Evolutionary conservation across 2,329 filamentous ascomycete genomes (phyloP), one percentile per base, ranked within the genome.

Genomic region (Trichoderma lentiforme): DNA sequence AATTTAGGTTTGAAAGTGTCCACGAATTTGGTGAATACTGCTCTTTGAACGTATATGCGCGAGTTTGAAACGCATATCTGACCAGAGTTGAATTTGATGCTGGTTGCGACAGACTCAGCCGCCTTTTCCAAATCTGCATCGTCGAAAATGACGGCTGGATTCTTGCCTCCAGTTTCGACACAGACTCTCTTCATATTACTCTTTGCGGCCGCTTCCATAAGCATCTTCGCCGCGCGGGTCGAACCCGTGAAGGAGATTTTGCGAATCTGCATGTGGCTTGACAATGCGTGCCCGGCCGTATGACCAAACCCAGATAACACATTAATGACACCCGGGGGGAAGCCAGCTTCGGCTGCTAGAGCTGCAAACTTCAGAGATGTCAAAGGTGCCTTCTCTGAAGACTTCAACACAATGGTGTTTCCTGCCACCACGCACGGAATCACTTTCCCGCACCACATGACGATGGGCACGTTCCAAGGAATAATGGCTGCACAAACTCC

Each of bases 211-310:
- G 87, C 84, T 76, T 90, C 90, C 89, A 93, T 91, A 72, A 93
- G 91, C 74, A 88, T 84, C 32, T 87, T 86, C 2, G 89, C 92
- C 0, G 91, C 92, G 0, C 82, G 83, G 0, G 90, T 92, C 15
- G 88, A 91, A 53, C 92, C 92, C 0, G 92, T 94, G 76, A 94
- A 94, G 0, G 92, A 90, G 69, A 94, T 85, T 82, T 93, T 94
- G 76, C 92, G 89, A 30, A 94, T 86, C 51, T 86, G 84, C 7
- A 86, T 81, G 77, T 94, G 92, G 53, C 85, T 82, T 1, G 88
- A 89, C 7, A 94, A 84, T 0, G 91, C 89, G 4, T 89, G 86
- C 21, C 92, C 92, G 3, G 91, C 90, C 39, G 88, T 87, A 28
- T 84, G 84, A 18, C 92, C 92, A 71, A 89, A 84, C 0, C 92